Evolutionary conservation across 2,329 filamentous ascomycete species (phyloP).

Genomic region (Chaetomium sp.): DNA sequence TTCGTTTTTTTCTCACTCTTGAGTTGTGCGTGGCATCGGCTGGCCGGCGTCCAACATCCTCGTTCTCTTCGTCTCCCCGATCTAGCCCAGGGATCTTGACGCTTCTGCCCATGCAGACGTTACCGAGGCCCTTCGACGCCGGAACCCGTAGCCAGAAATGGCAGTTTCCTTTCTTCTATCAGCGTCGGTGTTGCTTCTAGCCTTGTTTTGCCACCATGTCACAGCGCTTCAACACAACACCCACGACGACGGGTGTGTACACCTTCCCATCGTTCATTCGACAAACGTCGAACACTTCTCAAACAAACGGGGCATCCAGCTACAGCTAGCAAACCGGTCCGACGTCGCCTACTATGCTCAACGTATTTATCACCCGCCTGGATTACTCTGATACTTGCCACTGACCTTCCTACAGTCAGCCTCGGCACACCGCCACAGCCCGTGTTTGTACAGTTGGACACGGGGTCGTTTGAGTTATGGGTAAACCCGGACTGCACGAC

Average conservation of each 20-base stretch:
- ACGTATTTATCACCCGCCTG: constrained; percentile 40
- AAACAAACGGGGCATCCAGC: constrained; percentile 47
- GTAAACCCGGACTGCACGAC: constrained; percentile 61
- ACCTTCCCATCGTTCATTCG: constrained; percentile 49
- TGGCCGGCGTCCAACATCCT: constrained; percentile 20
- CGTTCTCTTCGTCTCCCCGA: neutral
- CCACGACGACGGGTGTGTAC: constrained; percentile 41
- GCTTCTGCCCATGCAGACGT: constrained; percentile 23
- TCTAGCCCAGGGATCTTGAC: neutral
- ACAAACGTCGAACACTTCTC: constrained; percentile 46
- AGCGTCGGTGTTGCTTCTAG: constrained; percentile 33
- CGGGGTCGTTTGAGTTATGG: constrained; percentile 63
- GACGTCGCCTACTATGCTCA: constrained; percentile 58
- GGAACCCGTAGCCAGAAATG: constrained; percentile 36
- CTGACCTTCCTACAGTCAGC: constrained; percentile 43
- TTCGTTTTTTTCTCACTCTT: neutral
- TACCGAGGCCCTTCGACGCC: constrained; percentile 26
- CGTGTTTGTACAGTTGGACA: constrained; percentile 59
- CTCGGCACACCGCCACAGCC: constrained; percentile 58
- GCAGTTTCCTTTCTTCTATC: constrained; percentile 34
- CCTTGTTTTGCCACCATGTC: constrained; percentile 25
- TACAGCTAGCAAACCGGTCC: constrained; percentile 52
- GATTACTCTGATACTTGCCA: neutral
- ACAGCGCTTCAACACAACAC: constrained; percentile 25
- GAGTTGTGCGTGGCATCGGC: constrained; percentile 14